Percentiles rank a stretch among this genome's conserved stretches.
Evolutionary conservation across 768 basidiomycete species (phyloP).

Genomic region (Antrodiella citrinella): DNA sequence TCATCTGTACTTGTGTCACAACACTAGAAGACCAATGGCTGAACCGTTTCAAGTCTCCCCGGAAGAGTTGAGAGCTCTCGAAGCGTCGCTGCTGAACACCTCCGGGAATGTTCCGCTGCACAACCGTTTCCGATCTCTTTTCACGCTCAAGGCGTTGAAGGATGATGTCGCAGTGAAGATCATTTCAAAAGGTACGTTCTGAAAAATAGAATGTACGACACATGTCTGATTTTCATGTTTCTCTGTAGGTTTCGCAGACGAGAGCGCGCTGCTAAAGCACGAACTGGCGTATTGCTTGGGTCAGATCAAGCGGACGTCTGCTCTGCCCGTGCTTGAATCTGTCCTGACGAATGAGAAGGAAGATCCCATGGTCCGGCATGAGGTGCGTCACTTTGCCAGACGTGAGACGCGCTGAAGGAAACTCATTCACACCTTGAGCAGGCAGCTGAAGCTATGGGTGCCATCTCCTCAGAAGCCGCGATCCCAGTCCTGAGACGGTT

Average conservation of each 20-base stretch:
- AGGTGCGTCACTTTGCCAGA: conserved; percentile 40
- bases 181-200: conserved; percentile 69
- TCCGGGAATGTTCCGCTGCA: conserved; percentile 70
- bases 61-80: conserved; percentile 56
- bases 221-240: too few relatives aligned
- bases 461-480: conserved; percentile 66
- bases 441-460: conserved; percentile 99
- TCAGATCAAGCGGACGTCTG: conserved; percentile 69
- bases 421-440: conserved; percentile 23
- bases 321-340: conserved; percentile 70
- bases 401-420: background rate
- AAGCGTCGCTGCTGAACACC: conserved; percentile 71
- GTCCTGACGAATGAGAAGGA: conserved; percentile 65
- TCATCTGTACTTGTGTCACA: conserved; percentile 3
- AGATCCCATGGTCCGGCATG: conserved; percentile 97
- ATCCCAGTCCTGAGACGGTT: conserved; percentile 66
- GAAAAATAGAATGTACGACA: too few relatives aligned
- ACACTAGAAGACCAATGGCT: background rate
- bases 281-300: conserved; percentile 97
- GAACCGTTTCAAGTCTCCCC: conserved; percentile 15
- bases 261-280: conserved; percentile 89
- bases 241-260: conserved; percentile 67
- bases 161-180: conserved; percentile 73
- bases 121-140: conserved; percentile 83
- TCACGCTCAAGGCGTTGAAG: conserved; percentile 82